Evolutionary conservation across 768 basidiomycete genomes (phyloP), one percentile per base, ranked within the genome.

Genomic region (Rhizopogon sp.): DNA sequence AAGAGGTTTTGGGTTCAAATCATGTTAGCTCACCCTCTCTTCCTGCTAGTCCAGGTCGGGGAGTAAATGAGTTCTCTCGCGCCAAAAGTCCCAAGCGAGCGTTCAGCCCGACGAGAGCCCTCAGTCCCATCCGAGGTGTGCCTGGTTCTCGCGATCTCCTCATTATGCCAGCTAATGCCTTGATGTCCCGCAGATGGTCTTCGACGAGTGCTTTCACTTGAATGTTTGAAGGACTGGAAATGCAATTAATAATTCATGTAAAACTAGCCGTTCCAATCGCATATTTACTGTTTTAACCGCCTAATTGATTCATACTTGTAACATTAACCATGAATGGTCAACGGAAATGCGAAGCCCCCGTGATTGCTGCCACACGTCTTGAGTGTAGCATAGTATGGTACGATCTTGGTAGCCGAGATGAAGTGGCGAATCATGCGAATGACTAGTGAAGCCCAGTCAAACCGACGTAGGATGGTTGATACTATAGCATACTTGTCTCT

Each of bases 61-160:
- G 56, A n/a, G 43, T 3, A 14, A 14, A 50, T 29, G 39, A 56
- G 1, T 54, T 52, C 29, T 17, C 31, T 39, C 53, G 22, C n/a
- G 47, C 54, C 7, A 35, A n/a, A 14, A 68, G 59, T 35, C 59
- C 63, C 3, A 50, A 46, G 1, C 67, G 68, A 52, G 59, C 64
- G 14, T 53, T 68, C 41, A 71, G 58, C 46, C 58, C 58, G 2
- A 28, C n/a, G 5, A 60, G 56, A 52, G 52, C 59, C 35, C 58
- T 58, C 33, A 68, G 72, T 62, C 73, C 73, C 46, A 56, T 67
- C 2, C 64, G 68, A 52, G 70, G 72, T 53, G 58, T 62, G 67
- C 50, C 60, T 55, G 39, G 55, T 60, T 37, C 60, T 59, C 54
- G 39, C 60, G 60, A 55, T 60, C 60, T 16, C 13, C 14, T n/a